Conservation (phyloP, 2,329 filamentous ascomycete species). For the Dactylellina leptospora region DNA sequence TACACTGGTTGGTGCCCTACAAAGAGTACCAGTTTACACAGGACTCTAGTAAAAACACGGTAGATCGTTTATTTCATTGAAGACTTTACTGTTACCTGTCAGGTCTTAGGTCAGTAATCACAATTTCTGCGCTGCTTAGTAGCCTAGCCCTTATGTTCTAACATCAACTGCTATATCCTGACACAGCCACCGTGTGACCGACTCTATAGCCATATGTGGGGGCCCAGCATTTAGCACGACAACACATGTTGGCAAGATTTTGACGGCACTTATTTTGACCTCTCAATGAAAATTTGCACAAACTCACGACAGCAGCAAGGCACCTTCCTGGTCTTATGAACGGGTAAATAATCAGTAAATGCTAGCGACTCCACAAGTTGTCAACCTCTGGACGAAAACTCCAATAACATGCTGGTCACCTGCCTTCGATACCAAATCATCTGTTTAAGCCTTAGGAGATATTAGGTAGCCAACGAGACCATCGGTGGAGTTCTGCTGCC, state of each 20-base stretch:
- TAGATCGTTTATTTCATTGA: slow-evolving; percentile 5
- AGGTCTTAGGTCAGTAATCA: slow-evolving; percentile 4
- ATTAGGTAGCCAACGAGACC: too few relatives aligned
- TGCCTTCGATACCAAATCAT: too few relatives aligned
- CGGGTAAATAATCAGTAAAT: neutral
- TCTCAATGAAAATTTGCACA: slow-evolving; percentile 7
- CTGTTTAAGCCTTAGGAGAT: too few relatives aligned
- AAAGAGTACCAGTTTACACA: slow-evolving; percentile 1
- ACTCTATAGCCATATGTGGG: slow-evolving; percentile 6
- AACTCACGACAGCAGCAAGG: slow-evolving; percentile 3
- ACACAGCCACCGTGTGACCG: slow-evolving; percentile 2
- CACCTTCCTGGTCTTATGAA: slow-evolving; percentile 4
- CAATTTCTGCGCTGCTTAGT: slow-evolving; percentile 2
- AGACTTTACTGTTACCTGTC: slow-evolving; percentile 3
- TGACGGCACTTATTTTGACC: slow-evolving; percentile 3
- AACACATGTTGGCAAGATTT: slow-evolving; percentile 7
- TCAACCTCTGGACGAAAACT: neutral
- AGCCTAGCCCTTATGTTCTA: slow-evolving; percentile 5
- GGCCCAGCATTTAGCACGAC: slow-evolving; percentile 4
- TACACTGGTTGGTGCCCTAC: neutral
- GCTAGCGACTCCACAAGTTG: slow-evolving; percentile 2
- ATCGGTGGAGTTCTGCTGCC: too few relatives aligned
- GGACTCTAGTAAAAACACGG: neutral
- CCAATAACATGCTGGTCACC: too few relatives aligned
- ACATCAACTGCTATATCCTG: slow-evolving; percentile 5